Evolutionary conservation across 2,329 filamentous ascomycete species (phyloP).

Genomic region (Colletotrichum camelliae): DNA sequence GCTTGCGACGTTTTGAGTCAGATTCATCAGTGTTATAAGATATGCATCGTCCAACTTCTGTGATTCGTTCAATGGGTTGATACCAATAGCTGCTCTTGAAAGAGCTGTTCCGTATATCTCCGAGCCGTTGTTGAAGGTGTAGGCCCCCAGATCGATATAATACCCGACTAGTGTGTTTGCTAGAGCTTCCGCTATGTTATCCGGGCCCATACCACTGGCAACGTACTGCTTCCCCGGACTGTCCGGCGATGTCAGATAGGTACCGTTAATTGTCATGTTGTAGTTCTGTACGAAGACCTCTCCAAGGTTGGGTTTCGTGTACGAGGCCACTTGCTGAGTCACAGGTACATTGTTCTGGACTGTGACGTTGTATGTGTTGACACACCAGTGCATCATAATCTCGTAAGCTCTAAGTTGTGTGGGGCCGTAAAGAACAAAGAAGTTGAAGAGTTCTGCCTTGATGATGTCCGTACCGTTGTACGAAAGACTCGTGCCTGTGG

Average conservation of each 20-base stretch:
- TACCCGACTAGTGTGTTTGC: background rate
- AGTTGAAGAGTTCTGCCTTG: background rate
- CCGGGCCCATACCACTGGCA: background rate
- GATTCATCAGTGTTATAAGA: background rate
- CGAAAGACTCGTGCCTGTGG: background rate
- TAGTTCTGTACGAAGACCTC: background rate
- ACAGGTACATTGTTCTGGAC: background rate
- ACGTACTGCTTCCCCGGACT: background rate
- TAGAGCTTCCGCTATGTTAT: background rate
- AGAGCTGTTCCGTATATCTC: constrained; percentile 4
- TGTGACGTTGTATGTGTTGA: constrained; percentile 2
- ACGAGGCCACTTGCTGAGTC: background rate
- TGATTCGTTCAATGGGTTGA: background rate
- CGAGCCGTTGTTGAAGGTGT: background rate
- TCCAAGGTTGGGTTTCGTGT: background rate
- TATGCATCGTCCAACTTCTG: constrained; percentile 3
- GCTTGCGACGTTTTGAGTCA: constrained; percentile 6
- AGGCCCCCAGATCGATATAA: background rate
- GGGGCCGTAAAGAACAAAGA: background rate
- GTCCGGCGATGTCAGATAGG: constrained; percentile 8
- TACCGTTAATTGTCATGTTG: background rate
- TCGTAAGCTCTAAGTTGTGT: background rate
- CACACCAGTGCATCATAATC: constrained; percentile 4
- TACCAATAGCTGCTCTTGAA: background rate
- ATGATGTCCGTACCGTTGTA: background rate